Base-by-base conservation (phyloP, 2,329 filamentous ascomycete genomes). In the Bretziella fagacearum region DNA sequence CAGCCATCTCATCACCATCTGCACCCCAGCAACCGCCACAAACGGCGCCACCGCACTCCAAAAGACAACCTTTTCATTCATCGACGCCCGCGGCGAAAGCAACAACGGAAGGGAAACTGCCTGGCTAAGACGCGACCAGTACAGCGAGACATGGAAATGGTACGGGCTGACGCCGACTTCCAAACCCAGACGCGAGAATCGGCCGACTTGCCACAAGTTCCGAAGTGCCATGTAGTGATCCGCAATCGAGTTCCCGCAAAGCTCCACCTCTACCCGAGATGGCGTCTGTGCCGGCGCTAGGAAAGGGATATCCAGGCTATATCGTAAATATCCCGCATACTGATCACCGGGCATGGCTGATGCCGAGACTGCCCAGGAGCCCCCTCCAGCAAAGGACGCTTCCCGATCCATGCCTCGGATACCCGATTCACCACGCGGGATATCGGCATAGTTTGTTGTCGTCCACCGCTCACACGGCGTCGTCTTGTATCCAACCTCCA, bases 91-190 rank as follows among this genome's bases (percentile, higher is more conserved):
- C 18, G 59, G 56, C 5, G 63, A 25, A 2, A 50, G 32, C 15
- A 50, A 22, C 15, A 50, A 18, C 13, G 48, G 48, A n/a, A 50
- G 23, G 10, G 46, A 45, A 11, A 48, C 26, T 3, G 45, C 49
- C 53, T 68, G 66, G 22, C 60, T 61, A 22, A 66, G 60, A 1
- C 65, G 62, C 2, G 67, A 66, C 65, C 65, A 68, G 57, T 69
- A 67, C 2, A 67, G 55, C 7, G 65, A 68, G 37, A 69, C 49
- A 48, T 68, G 62, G n/a, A 69, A 52, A 47, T 59, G 63, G 51
- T 59, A 59, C 2, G 58, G 56, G 44, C 62, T 63, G 29, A 69
- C 53, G 13, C 63, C 64, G 10, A 70, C 52, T 48, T 70, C 67
- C 27, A 70, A 55, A 8, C 67, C 67, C 13, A 66, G 51, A 35